Evolutionary conservation across 768 basidiomycete genomes (phyloP), one percentile per base, ranked within the genome.

Genomic region (Xerocomus brunneocitrinus): DNA sequence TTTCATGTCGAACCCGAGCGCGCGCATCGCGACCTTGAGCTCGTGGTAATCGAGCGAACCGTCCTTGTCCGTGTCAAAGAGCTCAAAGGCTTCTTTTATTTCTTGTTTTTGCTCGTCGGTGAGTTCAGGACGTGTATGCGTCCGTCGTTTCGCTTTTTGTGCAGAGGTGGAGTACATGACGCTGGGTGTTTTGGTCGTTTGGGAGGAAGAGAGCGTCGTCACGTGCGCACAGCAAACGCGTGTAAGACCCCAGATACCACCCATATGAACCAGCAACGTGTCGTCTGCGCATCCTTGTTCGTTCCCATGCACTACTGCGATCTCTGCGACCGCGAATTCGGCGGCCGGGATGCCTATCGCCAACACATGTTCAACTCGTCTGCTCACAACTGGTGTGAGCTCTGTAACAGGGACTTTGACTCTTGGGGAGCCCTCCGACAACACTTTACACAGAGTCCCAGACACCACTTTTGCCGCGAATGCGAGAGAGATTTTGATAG

Each of bases 1-100:
- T 78, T 98, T 98, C 74, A 97, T 69, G 69, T 98, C 97, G 68
- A 98, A 98, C 1, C 97, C 97, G 54, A 99, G 74, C 1, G 97
- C 97, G 42, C 97, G 82, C 91, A 99, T 95, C 48, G 95, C 94
- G 64, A 99, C 97, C 72, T 98, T 99, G 63, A 98, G 81, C 68
- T 99, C 97, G 74, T 99, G 97, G 73, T 98, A 98, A 74, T 98
- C 97, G 52, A 98, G 78, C 48, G 81, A 84, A 32, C 91, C 91
- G 66, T 99, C 97, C 76, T 98, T 97, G 79, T 99, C 97, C 42
- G 94, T 91, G 74, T 99, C 97, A 67, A 99, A 99, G 50, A 99
- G 85, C 71, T 98, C 95, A 65, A 99, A 99, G 0, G 97, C 97
- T 65, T 99, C 97, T 70, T 94, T 94, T 51, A 98, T 95, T 72